phyloP scores from a whole-genome alignment of 441 rosid genomes.

The Gossypium lobatum region DNA sequence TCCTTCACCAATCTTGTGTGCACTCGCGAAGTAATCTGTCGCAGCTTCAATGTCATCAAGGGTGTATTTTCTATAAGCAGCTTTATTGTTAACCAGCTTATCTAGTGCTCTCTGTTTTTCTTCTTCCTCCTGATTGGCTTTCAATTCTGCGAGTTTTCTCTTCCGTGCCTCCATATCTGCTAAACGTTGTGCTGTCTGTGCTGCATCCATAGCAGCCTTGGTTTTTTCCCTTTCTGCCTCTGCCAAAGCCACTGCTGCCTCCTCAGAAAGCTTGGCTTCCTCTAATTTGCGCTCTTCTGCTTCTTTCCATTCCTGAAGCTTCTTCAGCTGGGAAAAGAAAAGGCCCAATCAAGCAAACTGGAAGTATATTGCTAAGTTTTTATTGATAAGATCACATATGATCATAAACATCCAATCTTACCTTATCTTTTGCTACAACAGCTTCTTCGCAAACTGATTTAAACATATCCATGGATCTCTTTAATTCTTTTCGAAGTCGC shows the following conservation, averaged over 20 bases:
- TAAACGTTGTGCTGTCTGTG: constrained; percentile 26
- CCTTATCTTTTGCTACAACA: constrained; percentile 29
- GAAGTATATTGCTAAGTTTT: neutral
- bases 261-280: constrained; percentile 28
- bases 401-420: constrained; percentile 11
- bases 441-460: constrained; percentile 33
- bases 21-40: constrained; percentile 40
- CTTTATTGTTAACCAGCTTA: constrained; percentile 11
- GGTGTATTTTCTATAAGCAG: constrained; percentile 43
- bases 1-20: constrained; percentile 70
- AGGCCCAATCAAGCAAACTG: neutral
- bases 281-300: constrained; percentile 23
- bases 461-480: constrained; percentile 35
- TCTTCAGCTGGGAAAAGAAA: constrained; percentile 30
- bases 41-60: constrained; percentile 57
- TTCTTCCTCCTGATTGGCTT: constrained; percentile 25
- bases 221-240: constrained; percentile 35
- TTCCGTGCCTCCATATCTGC: constrained; percentile 37
- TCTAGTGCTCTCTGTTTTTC: constrained; percentile 19
- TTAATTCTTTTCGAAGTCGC: constrained; percentile 43
- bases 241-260: constrained; percentile 32
- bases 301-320: constrained; percentile 28
- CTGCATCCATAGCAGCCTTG: constrained; percentile 36
- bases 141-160: constrained; percentile 33
- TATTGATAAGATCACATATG: neutral